Evolutionary conservation across 169 alveolate genomes (phyloP), one percentile per base, ranked within the genome.

Genomic region (Plasmodium inui): DNA sequence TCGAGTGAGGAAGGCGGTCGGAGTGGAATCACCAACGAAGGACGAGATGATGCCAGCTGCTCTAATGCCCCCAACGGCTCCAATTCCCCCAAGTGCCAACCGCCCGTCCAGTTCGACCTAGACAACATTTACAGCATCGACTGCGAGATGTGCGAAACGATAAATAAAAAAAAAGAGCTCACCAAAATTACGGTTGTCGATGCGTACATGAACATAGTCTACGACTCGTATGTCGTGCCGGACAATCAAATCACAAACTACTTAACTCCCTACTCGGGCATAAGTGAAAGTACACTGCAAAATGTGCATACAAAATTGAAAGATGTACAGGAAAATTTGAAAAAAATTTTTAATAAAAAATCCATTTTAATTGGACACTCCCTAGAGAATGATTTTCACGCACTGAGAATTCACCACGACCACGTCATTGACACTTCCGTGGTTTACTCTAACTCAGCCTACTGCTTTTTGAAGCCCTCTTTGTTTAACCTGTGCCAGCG

Each of bases 91-190:
- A 26, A 76, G 0, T 10, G 80, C 41, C 50, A 74, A 14, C 32
- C 28, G 12, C 34, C 30, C 8, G 72, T 34, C 6, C 94, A 95
- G 34, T 85, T 80, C n/a, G 89, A 70, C 37, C 79, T 95, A 46
- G 57, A 83, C 32, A 92, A 92, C n/a, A 70, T 89, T 12, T 90
- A 88, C 80, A 93, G 95, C 72, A 88, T 95, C 22, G 97, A 95
- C 53, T 95, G 97, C 76, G 97, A 95, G 78, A 95, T 95, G 97
- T 93, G 93, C 12, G 92, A 93, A 73, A 91, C 97, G 9, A 32
- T 72, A 26, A 57, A 57, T 3, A 17, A 41, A 12, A 82, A 82
- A 19, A 92, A 92, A 19, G 96, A 72, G 41, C 92, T 95, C 41
- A 93, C 97, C 28, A 83, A 95, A 72, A 72, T 95, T 34, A 92